Conservation (phyloP, 176 grass and related monocot genomes). For the Phoenix roebelenii region DNA sequence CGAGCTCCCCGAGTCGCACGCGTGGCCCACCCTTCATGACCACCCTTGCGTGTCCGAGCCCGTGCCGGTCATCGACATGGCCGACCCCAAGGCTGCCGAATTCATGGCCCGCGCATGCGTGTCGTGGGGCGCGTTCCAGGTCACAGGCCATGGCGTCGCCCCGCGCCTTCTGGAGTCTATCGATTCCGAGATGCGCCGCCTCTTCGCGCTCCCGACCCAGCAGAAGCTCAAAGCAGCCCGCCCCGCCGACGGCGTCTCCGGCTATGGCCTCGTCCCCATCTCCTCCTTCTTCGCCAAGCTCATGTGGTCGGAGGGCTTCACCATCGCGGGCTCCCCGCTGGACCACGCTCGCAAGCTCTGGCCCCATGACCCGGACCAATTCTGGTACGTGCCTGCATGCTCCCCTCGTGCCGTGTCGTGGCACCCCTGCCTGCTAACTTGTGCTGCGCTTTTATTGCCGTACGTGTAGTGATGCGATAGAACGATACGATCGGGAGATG, state of each 20-base stretch:
- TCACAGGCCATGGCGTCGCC: conserved; percentile 44
- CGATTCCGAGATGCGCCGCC: conserved; percentile 42
- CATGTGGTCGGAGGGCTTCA: conserved; percentile 78
- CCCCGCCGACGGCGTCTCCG: background rate
- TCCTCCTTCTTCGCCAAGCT: conserved; percentile 70
- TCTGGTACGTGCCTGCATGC: conserved; percentile 46
- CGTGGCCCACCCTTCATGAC: conserved; percentile 61
- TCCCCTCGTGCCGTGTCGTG: no score
- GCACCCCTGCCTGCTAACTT: no score
- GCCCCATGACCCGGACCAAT: conserved; percentile 63
- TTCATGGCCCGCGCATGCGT: conserved; percentile 46
- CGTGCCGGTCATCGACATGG: conserved; percentile 68
- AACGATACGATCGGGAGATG: conserved; percentile 71
- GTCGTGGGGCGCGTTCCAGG: conserved; percentile 80
- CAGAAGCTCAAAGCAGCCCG: conserved; percentile 70
- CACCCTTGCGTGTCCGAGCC: conserved; percentile 42
- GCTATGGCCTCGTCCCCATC: no score
- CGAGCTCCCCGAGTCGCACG: conserved; percentile 73
- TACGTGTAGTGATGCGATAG: conserved; percentile 58
- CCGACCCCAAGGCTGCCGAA: background rate
- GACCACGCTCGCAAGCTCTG: conserved; percentile 71
- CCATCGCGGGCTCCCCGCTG: conserved; percentile 5
- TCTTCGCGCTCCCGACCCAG: conserved; percentile 69
- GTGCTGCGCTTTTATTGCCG: no score
- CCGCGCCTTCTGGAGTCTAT: conserved; percentile 30